These are phyloP conservation scores for Pythium apleroticum DNA, from an alignment of 352 stramenopile genomes.

Conservation along the genomic window DNA sequence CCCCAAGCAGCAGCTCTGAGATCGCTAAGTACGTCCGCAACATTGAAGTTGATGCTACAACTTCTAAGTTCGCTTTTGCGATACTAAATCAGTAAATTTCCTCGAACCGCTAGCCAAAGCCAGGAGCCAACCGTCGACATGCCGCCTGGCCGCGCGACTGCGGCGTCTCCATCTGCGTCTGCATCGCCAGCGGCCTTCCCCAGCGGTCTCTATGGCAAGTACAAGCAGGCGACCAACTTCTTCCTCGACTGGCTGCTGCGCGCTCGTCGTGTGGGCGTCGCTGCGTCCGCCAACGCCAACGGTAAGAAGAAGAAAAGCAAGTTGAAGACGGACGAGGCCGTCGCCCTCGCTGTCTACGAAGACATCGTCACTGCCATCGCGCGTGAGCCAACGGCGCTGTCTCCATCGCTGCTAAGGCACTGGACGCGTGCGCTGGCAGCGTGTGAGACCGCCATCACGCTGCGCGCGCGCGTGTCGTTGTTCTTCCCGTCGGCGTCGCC, in stretches of 20 bases:
- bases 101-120: no score
- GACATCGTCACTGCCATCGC: background rate
- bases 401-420: background rate
- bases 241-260: background rate
- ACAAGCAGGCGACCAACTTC: background rate
- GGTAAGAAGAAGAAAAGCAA: background rate
- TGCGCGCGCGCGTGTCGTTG: background rate
- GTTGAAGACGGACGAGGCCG: background rate
- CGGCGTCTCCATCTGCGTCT: background rate
- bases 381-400: background rate
- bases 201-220: background rate
- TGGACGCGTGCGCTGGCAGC: background rate
- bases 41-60: no score
- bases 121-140: background rate
- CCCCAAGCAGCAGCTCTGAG: no score
- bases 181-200: background rate
- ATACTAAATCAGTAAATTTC: no score
- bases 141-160: background rate
- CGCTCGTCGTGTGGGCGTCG: background rate
- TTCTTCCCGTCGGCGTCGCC: background rate
- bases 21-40: no score
- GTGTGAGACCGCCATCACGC: conserved; percentile 1
- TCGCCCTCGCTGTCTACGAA: background rate
- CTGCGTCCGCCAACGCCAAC: background rate
- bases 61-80: no score